Base-by-base conservation (phyloP, 345 rosid genomes). In the Salix dunnii region DNA sequence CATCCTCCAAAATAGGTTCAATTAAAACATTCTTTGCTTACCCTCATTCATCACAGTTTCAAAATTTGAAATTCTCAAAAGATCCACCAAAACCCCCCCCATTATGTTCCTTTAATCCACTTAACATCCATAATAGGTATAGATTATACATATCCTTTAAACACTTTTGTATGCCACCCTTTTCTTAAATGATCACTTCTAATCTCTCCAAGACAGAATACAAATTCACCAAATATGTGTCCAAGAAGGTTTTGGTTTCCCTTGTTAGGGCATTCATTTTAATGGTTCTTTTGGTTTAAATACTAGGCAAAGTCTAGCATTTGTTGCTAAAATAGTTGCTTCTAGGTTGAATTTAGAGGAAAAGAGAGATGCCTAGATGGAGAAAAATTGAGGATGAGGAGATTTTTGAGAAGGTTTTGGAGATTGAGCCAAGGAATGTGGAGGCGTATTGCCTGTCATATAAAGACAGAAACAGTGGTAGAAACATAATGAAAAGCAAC, bases 341-440 rank as follows among this genome's bases (percentile, higher is more conserved):
- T 65, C 84, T 31, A 58, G 82, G 38, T 75, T 64, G 67, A 68
- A 66, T 73, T 13, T 53, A 36, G 74, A 80, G 72, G 85, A 80
- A 35, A 75, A 70, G 76, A 71, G 53, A 20, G 85, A 74, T 20
- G 67, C 87, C 53, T 87, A 77, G 83, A 74, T 80, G 77, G 87
- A 51, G 83, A 76, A 74, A 23, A 76, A 61, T 42, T n/a, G 91
- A 80, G 60, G 85, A 85, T 18, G 94, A 88, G 72, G 84, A 68
- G 78, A 85, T 84, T 90, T 86, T 72, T 46, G 97, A 90, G 85
- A 85, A 82, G 81, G 25, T 93, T 77, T 73, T 93, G 81, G 91
- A 90, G 84, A 87, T 31, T 62, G 97, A 93, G 73, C 92, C 97
- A 0, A 78, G 74, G 49, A 89, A 95, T 77, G 83, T 89, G 78